Conservation (phyloP, 495 filamentous ascomycete species). For the Hyaloscypha finlandica region DNA sequence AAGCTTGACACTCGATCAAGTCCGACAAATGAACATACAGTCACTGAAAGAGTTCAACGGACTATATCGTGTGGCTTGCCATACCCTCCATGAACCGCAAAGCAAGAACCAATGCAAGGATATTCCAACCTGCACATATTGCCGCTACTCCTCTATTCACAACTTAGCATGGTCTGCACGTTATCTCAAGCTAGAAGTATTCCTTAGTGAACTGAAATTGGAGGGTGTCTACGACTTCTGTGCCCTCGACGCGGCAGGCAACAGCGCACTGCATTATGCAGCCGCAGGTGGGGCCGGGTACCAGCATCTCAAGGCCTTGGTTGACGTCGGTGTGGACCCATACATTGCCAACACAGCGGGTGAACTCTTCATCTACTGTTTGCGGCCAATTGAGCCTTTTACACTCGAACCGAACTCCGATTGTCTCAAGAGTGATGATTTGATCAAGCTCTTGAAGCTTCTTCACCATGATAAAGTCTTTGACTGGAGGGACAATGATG, state of each 20-base stretch:
- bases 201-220: conserved; percentile 19
- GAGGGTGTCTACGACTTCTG: conserved; percentile 12
- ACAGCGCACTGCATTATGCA: conserved; percentile 26
- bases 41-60: conserved; percentile 28
- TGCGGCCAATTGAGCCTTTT: conserved; percentile 20
- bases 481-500: conserved; percentile 21
- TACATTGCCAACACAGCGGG: conserved; percentile 21
- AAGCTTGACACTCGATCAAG: conserved; percentile 1
- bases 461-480: conserved; percentile 5
- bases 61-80: conserved; percentile 27
- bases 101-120: conserved; percentile 13
- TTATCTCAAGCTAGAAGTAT: conserved; percentile 25
- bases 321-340: conserved; percentile 23
- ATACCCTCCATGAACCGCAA: conserved; percentile 22
- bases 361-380: conserved; percentile 23
- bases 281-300: conserved; percentile 23
- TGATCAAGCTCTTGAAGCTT: conserved; percentile 20
- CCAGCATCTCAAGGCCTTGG: conserved; percentile 12
- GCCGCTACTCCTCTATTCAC: conserved; percentile 27
- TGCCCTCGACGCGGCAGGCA: conserved; percentile 23
- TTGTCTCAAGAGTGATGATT: conserved; percentile 12
- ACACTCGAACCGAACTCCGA: conserved; percentile 15
- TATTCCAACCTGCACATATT: conserved; percentile 20
- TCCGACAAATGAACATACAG: conserved; percentile 4
- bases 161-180: conserved; percentile 27